A percentile compares a stretch with the other conserved stretches of the same genome.
Evolutionary conservation across 495 filamentous ascomycete species (phyloP).

Genomic region (Talaromyces wortmannii): DNA sequence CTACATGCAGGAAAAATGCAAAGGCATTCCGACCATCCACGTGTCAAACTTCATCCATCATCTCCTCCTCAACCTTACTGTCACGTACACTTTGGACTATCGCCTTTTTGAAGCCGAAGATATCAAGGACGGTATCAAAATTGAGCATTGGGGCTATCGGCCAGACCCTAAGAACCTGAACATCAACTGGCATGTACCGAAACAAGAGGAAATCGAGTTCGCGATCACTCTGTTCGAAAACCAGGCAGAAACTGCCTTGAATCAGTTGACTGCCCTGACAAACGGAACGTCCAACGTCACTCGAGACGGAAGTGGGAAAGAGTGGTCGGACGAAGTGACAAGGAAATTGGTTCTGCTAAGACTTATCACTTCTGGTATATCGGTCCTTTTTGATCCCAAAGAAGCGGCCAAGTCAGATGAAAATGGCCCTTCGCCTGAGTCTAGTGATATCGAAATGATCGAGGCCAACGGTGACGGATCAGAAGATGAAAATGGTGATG

Average conservation of each 20-base stretch:
- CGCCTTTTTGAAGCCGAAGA: slow-evolving; percentile 71
- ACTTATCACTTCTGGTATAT: slow-evolving; percentile 79
- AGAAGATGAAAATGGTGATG: slow-evolving; percentile 54
- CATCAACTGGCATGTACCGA: slow-evolving; percentile 87
- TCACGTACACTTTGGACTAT: slow-evolving; percentile 87
- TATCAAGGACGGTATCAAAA: slow-evolving; percentile 46
- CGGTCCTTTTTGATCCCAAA: slow-evolving; percentile 78
- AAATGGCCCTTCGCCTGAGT: slow-evolving; percentile 13
- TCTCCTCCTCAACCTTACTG: slow-evolving; percentile 91
- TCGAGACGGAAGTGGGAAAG: slow-evolving; percentile 89
- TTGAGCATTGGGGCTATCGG: slow-evolving; percentile 71
- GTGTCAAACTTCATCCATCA: slow-evolving; percentile 98
- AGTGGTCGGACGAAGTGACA: slow-evolving; percentile 96
- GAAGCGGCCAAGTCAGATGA: slow-evolving; percentile 42
- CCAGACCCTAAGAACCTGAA: slow-evolving; percentile 65
- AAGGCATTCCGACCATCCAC: slow-evolving; percentile 88
- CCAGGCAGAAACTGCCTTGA: slow-evolving; percentile 62
- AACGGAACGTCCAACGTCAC: slow-evolving; percentile 78
- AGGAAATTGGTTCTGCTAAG: slow-evolving; percentile 80
- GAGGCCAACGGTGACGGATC: slow-evolving; percentile 18
- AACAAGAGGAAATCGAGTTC: slow-evolving; percentile 72
- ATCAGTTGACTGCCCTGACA: slow-evolving; percentile 66
- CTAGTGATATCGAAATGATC: slow-evolving; percentile 36
- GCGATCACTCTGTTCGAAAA: slow-evolving; percentile 82
- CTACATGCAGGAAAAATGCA: slow-evolving; percentile 93